Evolutionary conservation across 208 protist species (phyloP), one percentile per base, ranked within the genome.

Genomic region (Trypanosoma boissoni): DNA sequence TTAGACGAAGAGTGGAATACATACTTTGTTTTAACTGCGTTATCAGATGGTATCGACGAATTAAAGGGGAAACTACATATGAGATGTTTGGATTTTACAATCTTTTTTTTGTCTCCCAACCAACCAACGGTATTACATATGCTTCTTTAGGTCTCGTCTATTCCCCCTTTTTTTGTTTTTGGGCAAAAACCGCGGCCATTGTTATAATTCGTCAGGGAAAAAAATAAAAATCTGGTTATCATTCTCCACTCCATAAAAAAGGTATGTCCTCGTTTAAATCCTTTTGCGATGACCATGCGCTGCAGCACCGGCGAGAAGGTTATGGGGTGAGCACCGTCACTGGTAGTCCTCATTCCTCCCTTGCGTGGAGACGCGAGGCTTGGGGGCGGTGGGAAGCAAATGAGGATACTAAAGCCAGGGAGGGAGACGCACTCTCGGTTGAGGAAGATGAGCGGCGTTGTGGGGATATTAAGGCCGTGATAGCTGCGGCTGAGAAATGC

Each of bases 351-450:
- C 78, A 78, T 37, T 54, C 49, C 2, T 74, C 75, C 18, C 63
- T 66, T 29, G 71, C 74, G 31, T 88, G 81, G 81, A 32, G 51
- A 0, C 55, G 64, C 28, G 72, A 67, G 9, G 81, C 78, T 2
- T 24, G 54, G 20, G 31, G 56, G 21, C 64, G 64, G 27, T 69
- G 64, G 53, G 55, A 48, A 1, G 29, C 24, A 1, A 1, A 16
- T 21, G n/a, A n/a, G 12, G 32, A 26, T 29, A 26, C 45, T 23
- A 39, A 6, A 39, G 6, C 34, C 34, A 6, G 12, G 6, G 8
- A 6, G 34, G 12, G 34, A 39, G 34, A 16, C 8, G 34, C 34
- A 12, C 34, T 39, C 12, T 39, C 34, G 20, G 26, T 36, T 31
- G 21, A 42, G 27, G 45, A 58, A 21, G 27, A 57, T 27, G 23